Evolutionary conservation across 768 basidiomycete genomes (phyloP).

Genomic region (Tulasnella sp.): DNA sequence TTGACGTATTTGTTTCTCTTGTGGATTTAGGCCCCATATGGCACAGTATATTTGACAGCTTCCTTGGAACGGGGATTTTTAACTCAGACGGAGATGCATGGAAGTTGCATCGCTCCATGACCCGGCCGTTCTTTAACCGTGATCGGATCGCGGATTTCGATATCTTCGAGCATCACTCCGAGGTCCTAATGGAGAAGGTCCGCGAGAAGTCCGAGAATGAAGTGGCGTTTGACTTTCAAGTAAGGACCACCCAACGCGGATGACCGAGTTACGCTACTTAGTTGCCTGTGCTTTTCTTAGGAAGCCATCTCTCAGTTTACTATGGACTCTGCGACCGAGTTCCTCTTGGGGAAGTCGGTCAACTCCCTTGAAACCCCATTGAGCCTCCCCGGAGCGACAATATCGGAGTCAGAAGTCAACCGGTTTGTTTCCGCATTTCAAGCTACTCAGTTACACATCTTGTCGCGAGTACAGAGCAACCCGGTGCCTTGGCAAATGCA

Average conservation of each 20-base stretch:
- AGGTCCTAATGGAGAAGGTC: constrained; percentile 36
- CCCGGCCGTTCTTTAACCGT: constrained; percentile 57
- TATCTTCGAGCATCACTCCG: constrained; percentile 45
- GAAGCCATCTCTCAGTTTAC: constrained; percentile 54
- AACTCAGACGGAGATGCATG: constrained; percentile 43
- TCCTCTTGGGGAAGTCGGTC: constrained; percentile 51
- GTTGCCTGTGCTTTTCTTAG: constrained; percentile 14
- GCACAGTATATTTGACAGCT: too few species aligned
- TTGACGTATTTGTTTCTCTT: too few species aligned
- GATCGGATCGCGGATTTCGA: constrained; percentile 54
- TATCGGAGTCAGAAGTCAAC: background rate
- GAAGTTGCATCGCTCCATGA: constrained; percentile 65
- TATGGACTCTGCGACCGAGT: constrained; percentile 55
- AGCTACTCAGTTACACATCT: background rate
- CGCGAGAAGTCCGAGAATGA: constrained; percentile 36
- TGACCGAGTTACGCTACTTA: too few species aligned
- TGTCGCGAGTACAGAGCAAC: constrained; percentile 22
- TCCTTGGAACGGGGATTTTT: constrained; percentile 50
- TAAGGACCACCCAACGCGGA: too few species aligned
- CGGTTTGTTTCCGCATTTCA: constrained; percentile 5
- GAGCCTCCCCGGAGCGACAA: constrained; percentile 22
- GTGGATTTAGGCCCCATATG: too few species aligned
- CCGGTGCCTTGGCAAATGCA: constrained; percentile 31
- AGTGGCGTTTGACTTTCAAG: constrained; percentile 47
- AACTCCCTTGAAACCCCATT: constrained; percentile 27